Conservation (phyloP, 805 yeast species). For the Candida methanosorbosa region DNA sequence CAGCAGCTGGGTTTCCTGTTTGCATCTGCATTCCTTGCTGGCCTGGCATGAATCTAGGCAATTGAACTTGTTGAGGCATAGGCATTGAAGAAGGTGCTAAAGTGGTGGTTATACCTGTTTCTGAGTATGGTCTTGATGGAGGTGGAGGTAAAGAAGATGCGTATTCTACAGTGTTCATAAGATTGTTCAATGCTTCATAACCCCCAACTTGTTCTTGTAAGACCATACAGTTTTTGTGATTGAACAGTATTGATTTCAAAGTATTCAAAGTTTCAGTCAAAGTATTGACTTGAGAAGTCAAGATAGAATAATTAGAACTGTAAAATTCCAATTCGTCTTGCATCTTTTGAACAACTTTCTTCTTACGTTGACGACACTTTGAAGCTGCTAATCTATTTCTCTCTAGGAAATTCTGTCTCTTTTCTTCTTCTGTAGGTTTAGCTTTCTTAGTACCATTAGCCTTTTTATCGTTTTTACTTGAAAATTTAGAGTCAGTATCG, state of each 20-base stretch:
- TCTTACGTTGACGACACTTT: conserved; percentile 93
- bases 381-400: conserved; percentile 93
- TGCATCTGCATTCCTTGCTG: neutral
- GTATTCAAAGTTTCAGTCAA: conserved; percentile 49
- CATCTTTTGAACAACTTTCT: conserved; percentile 76
- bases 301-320: conserved; percentile 58
- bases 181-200: conserved; percentile 31
- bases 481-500: conserved; percentile 4
- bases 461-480: conserved; percentile 9
- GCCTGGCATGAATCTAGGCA: too few relatives aligned
- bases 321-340: conserved; percentile 70
- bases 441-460: conserved; percentile 21
- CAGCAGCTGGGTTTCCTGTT: neutral
- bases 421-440: conserved; percentile 55
- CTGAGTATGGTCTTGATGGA: too few relatives aligned
- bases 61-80: too few relatives aligned
- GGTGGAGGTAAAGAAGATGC: conserved; percentile 10
- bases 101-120: too few relatives aligned
- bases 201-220: conserved; percentile 38
- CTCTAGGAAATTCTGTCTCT: conserved; percentile 75
- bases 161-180: conserved; percentile 25
- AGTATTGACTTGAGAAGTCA: conserved; percentile 49
- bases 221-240: conserved; percentile 42
- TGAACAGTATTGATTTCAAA: conserved; percentile 36
- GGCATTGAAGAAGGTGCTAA: too few relatives aligned